Percentiles rank a stretch among this genome's conserved stretches.
Evolutionary conservation across 768 basidiomycete species (phyloP).

Genomic region (Suillus occidentalis): DNA sequence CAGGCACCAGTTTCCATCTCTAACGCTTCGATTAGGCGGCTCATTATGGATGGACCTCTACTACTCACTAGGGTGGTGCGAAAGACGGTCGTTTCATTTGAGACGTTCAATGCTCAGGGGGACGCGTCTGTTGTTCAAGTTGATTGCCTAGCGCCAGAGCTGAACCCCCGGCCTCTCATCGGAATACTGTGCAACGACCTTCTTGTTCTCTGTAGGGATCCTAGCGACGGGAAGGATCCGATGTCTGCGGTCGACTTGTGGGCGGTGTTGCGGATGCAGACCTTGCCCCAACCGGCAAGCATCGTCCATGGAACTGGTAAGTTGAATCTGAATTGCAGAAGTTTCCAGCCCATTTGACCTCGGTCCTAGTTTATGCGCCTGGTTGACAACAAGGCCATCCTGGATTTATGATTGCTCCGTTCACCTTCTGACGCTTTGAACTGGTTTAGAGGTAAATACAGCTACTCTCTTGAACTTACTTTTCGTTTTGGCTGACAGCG

Average conservation of each 20-base stretch:
- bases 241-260: constrained; percentile 83
- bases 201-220: constrained; percentile 87
- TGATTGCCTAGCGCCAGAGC: constrained; percentile 85
- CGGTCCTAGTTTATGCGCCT: constrained; percentile 68
- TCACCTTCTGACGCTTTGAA: constrained; percentile 82
- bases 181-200: constrained; percentile 93
- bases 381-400: constrained; percentile 89
- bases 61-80: constrained; percentile 88
- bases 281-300: constrained; percentile 84
- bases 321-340: constrained; percentile 13
- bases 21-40: constrained; percentile 50
- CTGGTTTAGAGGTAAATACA: constrained; percentile 79
- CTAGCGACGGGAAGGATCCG: constrained; percentile 77
- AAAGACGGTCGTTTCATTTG: constrained; percentile 78
- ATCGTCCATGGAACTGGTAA: constrained; percentile 85
- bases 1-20: constrained; percentile 3
- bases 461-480: not conserved
- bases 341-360: not conserved
- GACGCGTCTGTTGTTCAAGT: constrained; percentile 83
- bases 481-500: constrained; percentile 4
- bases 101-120: constrained; percentile 74
- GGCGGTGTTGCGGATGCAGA: constrained; percentile 96
- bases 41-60: constrained; percentile 90
- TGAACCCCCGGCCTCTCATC: constrained; percentile 74
- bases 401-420: constrained; percentile 87